Base-by-base conservation (phyloP, 2,329 filamentous ascomycete species). In the Talaromyces sp. region DNA sequence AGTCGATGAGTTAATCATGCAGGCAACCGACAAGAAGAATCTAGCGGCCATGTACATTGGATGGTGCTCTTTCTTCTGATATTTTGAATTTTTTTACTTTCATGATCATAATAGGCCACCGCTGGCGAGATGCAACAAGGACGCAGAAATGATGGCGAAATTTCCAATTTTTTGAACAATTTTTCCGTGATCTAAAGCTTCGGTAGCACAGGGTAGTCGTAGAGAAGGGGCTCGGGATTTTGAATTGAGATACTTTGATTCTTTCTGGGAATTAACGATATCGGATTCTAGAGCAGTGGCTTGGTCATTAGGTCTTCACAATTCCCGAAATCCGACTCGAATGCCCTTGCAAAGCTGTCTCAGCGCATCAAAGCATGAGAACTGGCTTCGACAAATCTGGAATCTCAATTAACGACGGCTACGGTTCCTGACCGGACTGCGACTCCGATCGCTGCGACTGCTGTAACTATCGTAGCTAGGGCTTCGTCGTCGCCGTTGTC, bases 31-130 rank as follows among this genome's bases (percentile, higher is more conserved):
- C 71, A 84, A 87, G 51, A 83, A 77, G 67, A 95, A 94, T 70
- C 73, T 99, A 73, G 85, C 90, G 16, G 85, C 86, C 35, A 99
- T 99, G 95, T 99, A 97, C 74, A 96, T 97, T 74, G 94, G 94
- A 17, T 97, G 93, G 93, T 87, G 85, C 76, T 79, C 85, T 11
- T 88, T 87, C 65, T 84, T 87, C 54, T 88, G 59, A 69, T 42
- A 14, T 27, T 9, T 7, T 8, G 9, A 39, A 19, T 13, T 13
- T 24, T 30, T 39, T 19, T 17, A 11, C 36, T 27, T 27, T 9
- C 24, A 9, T 27, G 24, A 27, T 27, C 24, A n/a, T n/a, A 27
- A 27, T 27, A 9, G 24, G 24, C 9, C 24, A 27, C 24, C 24
- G 9, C 4, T 27, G 24, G 5, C 24, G 24, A 5, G 24, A 27